These are phyloP conservation scores for Cyberlindnera veronae DNA, from an alignment of 805 yeast genomes.

Conservation along the genomic window DNA sequence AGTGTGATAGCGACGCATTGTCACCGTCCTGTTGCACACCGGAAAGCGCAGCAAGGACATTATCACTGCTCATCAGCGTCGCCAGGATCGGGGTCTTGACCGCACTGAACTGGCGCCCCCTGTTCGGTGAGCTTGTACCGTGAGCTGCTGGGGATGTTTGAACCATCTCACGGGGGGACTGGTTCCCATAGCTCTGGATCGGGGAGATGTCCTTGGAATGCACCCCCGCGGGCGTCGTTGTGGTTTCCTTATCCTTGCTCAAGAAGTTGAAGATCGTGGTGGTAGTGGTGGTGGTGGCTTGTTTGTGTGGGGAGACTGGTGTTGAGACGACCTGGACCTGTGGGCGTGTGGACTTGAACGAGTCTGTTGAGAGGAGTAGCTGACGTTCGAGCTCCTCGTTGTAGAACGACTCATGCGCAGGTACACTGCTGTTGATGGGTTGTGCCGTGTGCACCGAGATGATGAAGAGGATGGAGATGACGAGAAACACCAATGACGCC, in stretches of 20 bases:
- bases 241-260: too few relatives aligned
- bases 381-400: slow-evolving; percentile 12
- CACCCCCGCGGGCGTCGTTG: background rate
- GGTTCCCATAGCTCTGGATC: slow-evolving; percentile 6
- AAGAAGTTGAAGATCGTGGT: too few relatives aligned
- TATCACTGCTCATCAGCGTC: slow-evolving; percentile 16
- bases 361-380: slow-evolving; percentile 12
- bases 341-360: slow-evolving; percentile 7
- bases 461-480: slow-evolving; percentile 11
- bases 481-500: slow-evolving; percentile 1
- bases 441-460: slow-evolving; percentile 11
- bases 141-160: background rate
- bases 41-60: slow-evolving; percentile 11
- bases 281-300: too few relatives aligned
- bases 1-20: background rate
- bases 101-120: slow-evolving; percentile 9
- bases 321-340: slow-evolving; percentile 3
- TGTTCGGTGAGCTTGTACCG: background rate
- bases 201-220: slow-evolving; percentile 13
- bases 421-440: background rate
- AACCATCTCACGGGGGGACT: background rate
- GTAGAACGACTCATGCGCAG: background rate
- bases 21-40: background rate
- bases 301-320: background rate
- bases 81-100: slow-evolving; percentile 21